phyloP scores from a whole-genome alignment of 208 protist species.

The Leptomonas pyrrhocoris region DNA sequence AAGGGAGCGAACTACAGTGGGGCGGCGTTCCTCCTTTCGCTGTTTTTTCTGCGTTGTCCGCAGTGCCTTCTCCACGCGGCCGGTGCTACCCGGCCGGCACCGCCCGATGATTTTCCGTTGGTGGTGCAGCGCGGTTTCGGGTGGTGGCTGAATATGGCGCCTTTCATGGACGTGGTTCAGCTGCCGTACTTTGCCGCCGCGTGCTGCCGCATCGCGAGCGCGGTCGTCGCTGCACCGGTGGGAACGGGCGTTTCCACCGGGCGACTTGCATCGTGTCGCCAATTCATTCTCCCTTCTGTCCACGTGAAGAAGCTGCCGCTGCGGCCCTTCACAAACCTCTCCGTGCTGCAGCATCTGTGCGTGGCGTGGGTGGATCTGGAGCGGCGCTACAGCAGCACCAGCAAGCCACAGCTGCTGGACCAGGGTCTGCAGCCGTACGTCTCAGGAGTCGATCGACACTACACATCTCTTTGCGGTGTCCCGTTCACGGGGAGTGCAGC shows the following conservation, averaged over 20 bases:
- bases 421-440: conserved; percentile 16
- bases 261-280: conserved; percentile 10
- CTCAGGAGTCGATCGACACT: not conserved
- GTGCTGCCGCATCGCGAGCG: conserved; percentile 17
- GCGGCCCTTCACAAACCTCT: not conserved
- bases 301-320: conserved; percentile 41
- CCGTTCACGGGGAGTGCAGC: conserved; percentile 1
- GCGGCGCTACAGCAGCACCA: conserved; percentile 21
- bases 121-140: conserved; percentile 28
- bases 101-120: not conserved
- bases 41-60: conserved; percentile 21
- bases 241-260: not conserved
- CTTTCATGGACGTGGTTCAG: conserved; percentile 30
- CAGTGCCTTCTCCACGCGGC: conserved; percentile 9
- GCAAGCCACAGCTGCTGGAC: conserved; percentile 28
- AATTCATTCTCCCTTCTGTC: conserved; percentile 38
- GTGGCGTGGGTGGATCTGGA: conserved; percentile 32
- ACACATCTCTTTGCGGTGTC: conserved; percentile 9
- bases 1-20: conserved; percentile 29
- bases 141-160: conserved; percentile 41
- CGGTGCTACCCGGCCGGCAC: not conserved
- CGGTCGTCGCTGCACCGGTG: not conserved
- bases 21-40: conserved; percentile 19
- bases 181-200: conserved; percentile 29
- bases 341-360: conserved; percentile 26